These are phyloP conservation scores for Rhododendron ovatum DNA, from an alignment of 148 eudicot species.

Conservation along the genomic window DNA sequence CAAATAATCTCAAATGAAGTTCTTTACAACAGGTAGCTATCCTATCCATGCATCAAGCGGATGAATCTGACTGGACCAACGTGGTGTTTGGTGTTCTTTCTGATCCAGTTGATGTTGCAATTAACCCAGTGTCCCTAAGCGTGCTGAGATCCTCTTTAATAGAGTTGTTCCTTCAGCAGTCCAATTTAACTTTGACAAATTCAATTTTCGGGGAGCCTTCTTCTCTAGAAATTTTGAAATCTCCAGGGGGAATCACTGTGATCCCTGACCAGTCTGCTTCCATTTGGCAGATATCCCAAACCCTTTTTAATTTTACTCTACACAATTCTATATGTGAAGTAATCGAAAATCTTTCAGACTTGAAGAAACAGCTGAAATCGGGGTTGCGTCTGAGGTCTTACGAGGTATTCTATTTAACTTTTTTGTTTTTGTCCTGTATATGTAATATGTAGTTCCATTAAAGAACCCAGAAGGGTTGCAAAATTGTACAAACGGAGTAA, in stretches of 20 bases:
- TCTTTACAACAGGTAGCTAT: constrained; percentile 36
- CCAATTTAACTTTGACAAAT: constrained; percentile 41
- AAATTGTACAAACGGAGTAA: not conserved
- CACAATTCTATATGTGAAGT: constrained; percentile 40
- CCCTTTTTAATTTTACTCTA: constrained; percentile 41
- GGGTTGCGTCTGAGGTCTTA: constrained; percentile 43
- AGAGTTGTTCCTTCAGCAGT: constrained; percentile 34
- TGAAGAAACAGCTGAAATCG: constrained; percentile 42
- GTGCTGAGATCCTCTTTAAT: constrained; percentile 44
- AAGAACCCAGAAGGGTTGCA: not conserved
- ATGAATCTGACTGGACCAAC: constrained; percentile 37
- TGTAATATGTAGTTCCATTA: not conserved
- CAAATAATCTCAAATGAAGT: not conserved
- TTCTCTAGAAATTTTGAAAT: constrained; percentile 42
- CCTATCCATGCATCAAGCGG: constrained; percentile 44
- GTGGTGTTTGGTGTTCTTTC: constrained; percentile 57
- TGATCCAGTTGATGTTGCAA: constrained; percentile 28
- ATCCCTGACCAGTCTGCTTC: constrained; percentile 32
- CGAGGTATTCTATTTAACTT: constrained; percentile 34
- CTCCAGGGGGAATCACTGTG: constrained; percentile 48
- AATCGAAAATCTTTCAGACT: constrained; percentile 30
- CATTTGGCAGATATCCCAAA: constrained; percentile 24
- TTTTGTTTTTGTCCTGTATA: not conserved
- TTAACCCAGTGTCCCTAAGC: constrained; percentile 33
- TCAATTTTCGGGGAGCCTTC: constrained; percentile 46